Percentiles rank a stretch among this genome's conserved stretches.
phyloP scores from a whole-genome alignment of 805 yeast species.

The Candida pseudoglaebosa region DNA sequence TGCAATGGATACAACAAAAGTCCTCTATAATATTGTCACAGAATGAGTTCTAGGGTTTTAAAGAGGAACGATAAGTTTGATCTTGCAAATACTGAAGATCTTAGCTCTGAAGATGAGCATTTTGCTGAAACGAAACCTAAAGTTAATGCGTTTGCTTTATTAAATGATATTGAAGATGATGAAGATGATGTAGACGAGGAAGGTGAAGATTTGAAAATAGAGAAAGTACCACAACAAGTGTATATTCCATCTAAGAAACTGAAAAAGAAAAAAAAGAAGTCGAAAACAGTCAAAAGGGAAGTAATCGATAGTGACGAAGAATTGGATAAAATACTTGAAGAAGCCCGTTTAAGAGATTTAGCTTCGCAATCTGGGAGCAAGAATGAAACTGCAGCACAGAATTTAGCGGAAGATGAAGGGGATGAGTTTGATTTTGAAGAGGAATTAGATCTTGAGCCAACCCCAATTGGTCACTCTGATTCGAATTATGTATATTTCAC shows the following conservation, averaged over 20 bases:
- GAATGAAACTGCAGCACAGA: conserved; percentile 9
- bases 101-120: conserved; percentile 14
- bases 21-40: not conserved
- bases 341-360: conserved; percentile 28
- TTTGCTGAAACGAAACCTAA: conserved; percentile 13
- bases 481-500: conserved; percentile 47
- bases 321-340: conserved; percentile 50
- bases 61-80: conserved; percentile 38
- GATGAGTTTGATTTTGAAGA: conserved; percentile 23
- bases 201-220: conserved; percentile 11
- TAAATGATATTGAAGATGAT: conserved; percentile 29
- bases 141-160: conserved; percentile 45
- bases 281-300: conserved; percentile 7
- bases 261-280: conserved; percentile 21
- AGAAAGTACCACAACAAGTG: conserved; percentile 8
- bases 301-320: conserved; percentile 51
- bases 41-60: conserved; percentile 51
- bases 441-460: conserved; percentile 17
- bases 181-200: conserved; percentile 17
- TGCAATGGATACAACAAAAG: not conserved
- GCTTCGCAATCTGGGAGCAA: not conserved
- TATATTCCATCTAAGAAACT: conserved; percentile 13
- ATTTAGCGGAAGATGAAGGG: conserved; percentile 9
- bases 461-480: conserved; percentile 35
- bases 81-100: conserved; percentile 13